These are phyloP conservation scores for Diplodia mutila DNA, from an alignment of 2,329 filamentous ascomycete genomes.

Conservation along the genomic window DNA sequence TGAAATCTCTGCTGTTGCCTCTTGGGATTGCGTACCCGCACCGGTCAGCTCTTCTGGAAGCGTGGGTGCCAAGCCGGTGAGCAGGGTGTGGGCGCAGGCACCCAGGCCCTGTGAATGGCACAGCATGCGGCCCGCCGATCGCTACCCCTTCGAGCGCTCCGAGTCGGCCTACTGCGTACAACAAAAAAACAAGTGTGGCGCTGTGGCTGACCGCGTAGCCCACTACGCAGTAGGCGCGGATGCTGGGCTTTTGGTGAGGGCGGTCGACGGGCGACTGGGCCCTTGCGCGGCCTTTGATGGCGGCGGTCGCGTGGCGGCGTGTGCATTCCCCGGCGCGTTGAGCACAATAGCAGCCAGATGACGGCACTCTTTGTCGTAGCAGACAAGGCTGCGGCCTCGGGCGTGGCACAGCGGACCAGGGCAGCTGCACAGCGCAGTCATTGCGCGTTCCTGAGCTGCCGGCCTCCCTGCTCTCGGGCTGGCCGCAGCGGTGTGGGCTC, in stretches of 20 bases:
- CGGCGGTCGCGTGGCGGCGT: constrained; percentile 11
- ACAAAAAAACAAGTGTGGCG: constrained; percentile 16
- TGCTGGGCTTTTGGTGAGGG: not conserved
- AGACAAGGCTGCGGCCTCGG: not conserved
- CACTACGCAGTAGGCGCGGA: not conserved
- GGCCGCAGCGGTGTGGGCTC: constrained; percentile 15
- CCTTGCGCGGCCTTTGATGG: not conserved
- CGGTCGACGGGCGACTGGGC: not conserved
- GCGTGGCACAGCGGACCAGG: not conserved
- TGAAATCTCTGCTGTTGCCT: not conserved
- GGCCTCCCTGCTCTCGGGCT: constrained; percentile 10
- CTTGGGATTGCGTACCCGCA: constrained; percentile 9
- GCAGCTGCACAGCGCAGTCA: constrained; percentile 12
- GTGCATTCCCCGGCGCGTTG: not conserved
- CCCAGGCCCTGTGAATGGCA: not conserved
- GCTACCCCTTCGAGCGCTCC: not conserved
- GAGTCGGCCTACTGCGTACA: not conserved
- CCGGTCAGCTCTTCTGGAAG: constrained; percentile 1
- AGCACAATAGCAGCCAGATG: constrained; percentile 17
- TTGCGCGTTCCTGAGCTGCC: constrained; percentile 20
- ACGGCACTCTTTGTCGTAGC: constrained; percentile 7
- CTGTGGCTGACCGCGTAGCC: not conserved
- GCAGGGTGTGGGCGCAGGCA: constrained; percentile 3
- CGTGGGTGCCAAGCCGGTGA: not conserved
- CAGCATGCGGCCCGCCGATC: constrained; percentile 5